Evolutionary conservation across 257 asterid genomes (phyloP).

Genomic region (Pogostemon cablin): DNA sequence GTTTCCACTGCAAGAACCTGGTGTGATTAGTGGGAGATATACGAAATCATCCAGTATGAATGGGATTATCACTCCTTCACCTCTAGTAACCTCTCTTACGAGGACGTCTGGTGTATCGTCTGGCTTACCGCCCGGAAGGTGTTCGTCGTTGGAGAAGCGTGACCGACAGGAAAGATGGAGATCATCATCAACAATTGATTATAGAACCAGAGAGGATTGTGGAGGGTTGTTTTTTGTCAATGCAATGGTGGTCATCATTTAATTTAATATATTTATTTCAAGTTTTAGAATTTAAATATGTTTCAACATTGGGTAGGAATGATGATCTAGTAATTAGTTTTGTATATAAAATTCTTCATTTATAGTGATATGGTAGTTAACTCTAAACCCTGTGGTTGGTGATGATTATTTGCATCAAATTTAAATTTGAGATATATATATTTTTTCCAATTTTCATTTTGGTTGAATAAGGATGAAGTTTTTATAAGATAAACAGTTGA

Average conservation of each 20-base stretch:
- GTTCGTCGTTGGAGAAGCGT: slow-evolving; percentile 56
- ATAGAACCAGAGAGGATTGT: slow-evolving; percentile 49
- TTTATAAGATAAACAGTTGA: too few species aligned
- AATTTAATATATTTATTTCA: background rate
- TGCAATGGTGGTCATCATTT: slow-evolving; percentile 37
- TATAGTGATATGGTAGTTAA: background rate
- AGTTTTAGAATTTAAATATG: slow-evolving; percentile 37
- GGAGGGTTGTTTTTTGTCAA: slow-evolving; percentile 62
- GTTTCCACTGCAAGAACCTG: slow-evolving; percentile 87
- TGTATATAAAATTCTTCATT: slow-evolving; percentile 43
- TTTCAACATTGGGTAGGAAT: slow-evolving; percentile 29
- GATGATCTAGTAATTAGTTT: slow-evolving; percentile 34
- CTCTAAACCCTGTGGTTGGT: too few species aligned
- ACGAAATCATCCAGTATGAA: slow-evolving; percentile 68
- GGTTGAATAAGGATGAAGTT: too few species aligned
- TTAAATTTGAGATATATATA: too few species aligned
- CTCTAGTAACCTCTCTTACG: slow-evolving; percentile 48
- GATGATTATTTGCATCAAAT: too few species aligned
- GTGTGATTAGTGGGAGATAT: slow-evolving; percentile 54
- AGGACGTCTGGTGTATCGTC: slow-evolving; percentile 41
- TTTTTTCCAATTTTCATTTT: too few species aligned
- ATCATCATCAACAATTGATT: slow-evolving; percentile 52
- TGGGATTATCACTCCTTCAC: slow-evolving; percentile 58
- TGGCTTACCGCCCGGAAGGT: slow-evolving; percentile 50
- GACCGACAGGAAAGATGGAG: slow-evolving; percentile 55